A percentile compares a stretch with the other conserved stretches of the same genome.
phyloP scores from a whole-genome alignment of 495 filamentous ascomycete genomes.

The Penicillium crystallinum region DNA sequence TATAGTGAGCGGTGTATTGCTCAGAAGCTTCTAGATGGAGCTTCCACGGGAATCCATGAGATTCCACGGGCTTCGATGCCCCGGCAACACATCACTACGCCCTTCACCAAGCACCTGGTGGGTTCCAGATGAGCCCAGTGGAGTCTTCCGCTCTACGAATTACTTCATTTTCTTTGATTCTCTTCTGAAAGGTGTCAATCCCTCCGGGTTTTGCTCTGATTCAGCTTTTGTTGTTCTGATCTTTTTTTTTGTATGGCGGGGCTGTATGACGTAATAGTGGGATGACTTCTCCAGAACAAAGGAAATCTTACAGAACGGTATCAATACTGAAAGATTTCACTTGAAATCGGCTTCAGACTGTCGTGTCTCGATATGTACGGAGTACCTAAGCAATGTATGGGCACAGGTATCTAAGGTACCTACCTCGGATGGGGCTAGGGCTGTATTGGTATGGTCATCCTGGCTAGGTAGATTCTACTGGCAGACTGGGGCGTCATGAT shows the following conservation, averaged over 20 bases:
- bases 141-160: conserved; percentile 1
- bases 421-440: too few species aligned
- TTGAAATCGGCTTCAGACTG: too few species aligned
- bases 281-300: background rate
- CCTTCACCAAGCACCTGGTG: conserved; percentile 8
- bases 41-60: conserved; percentile 42
- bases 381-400: too few species aligned
- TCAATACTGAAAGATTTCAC: background rate
- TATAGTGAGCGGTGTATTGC: conserved; percentile 45
- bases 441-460: too few species aligned
- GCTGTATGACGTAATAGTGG: conserved; percentile 28
- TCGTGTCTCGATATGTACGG: too few species aligned
- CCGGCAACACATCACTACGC: conserved; percentile 19
- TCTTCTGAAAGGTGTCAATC: background rate
- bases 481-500: too few species aligned
- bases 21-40: conserved; percentile 43
- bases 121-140: conserved; percentile 18
- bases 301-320: background rate
- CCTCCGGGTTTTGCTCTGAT: background rate
- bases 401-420: too few species aligned
- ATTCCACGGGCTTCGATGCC: conserved; percentile 37
- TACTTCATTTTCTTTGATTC: conserved; percentile 4
- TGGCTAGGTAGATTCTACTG: too few species aligned
- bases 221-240: background rate
- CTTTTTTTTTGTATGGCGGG: conserved; percentile 21